Base-by-base conservation (phyloP, 1,139 yeast species). In the Pichia sp. region DNA sequence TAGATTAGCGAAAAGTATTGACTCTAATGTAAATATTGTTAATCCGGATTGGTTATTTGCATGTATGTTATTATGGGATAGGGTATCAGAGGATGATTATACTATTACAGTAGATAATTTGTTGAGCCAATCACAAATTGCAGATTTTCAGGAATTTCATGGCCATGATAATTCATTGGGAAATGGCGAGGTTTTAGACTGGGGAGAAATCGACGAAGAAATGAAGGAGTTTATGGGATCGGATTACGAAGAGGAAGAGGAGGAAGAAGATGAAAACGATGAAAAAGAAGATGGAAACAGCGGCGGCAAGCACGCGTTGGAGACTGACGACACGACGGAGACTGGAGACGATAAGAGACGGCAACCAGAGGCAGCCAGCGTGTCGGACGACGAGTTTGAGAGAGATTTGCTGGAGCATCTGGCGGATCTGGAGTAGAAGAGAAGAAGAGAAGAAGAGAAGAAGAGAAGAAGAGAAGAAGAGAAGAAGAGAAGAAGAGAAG, bases 11-110 rank as follows among this genome's bases (percentile, higher is more conserved):
- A 76, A 72, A 54, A 66, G 75, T n/a, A 64, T 78, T 35, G 63
- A 79, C 37, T 82, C 83, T 2, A 69, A 80, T 11, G 82, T 81
- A 28, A 80, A 83, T 54, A 74, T 91, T 25, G 95, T 91, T n/a
- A 82, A 80, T 54, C 88, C 95, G 2, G 93, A 84, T 56, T 91
- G 98, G 98, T 63, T 91, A 4, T 88, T 88, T 64, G 80, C 84
- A 20, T 85, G 96, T 59, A 69, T 91, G 50, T 79, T 88, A 14
- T 64, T 71, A 16, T 91, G 98, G 97, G 66, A 68, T 39, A 74
- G 73, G 40, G 80, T 79, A 0, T 78, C 80, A 24, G 95, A 84
- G 53, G 66, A 60, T 4, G 76, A 74, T 8, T 88, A 70, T 57
- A 61, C 70, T 38, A 65, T 88, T n/a, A 62, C 66, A 10, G 69